Conservation (phyloP, 208 protist genomes). For the Leishmania turanica region DNA sequence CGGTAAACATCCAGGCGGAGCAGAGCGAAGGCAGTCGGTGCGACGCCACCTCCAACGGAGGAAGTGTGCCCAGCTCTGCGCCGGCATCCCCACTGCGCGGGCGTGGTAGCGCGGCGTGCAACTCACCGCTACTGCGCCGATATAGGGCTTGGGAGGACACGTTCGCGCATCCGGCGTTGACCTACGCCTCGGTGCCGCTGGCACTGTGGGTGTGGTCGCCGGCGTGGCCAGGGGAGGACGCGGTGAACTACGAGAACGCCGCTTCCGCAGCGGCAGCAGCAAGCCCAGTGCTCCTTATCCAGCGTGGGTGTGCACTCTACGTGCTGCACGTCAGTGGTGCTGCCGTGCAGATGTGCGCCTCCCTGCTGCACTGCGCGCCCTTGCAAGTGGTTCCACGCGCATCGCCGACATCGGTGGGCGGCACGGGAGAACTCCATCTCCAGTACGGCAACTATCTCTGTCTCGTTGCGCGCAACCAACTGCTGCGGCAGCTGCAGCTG, state of each 20-base stretch:
- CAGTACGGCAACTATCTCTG: constrained; percentile 27
- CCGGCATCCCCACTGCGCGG: not conserved
- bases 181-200: constrained; percentile 31
- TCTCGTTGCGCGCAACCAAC: constrained; percentile 11
- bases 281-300: constrained; percentile 36
- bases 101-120: constrained; percentile 5
- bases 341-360: constrained; percentile 39
- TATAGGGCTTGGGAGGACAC: constrained; percentile 31
- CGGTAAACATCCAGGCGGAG: constrained; percentile 15
- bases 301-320: constrained; percentile 35
- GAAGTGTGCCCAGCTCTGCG: not conserved
- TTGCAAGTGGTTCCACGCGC: constrained; percentile 9
- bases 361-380: constrained; percentile 26
- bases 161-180: constrained; percentile 9
- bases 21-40: constrained; percentile 13
- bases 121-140: constrained; percentile 20
- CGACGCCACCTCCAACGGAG: constrained; percentile 11
- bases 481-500: constrained; percentile 25
- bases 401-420: not conserved
- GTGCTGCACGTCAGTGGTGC: constrained; percentile 38
- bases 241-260: not conserved
- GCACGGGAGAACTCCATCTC: constrained; percentile 7
- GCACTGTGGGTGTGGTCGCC: constrained; percentile 35
- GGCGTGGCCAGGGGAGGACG: constrained; percentile 9
- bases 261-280: constrained; percentile 14